These are phyloP conservation scores for Rhytidhysteron rufulum DNA, from an alignment of 2,329 filamentous ascomycete species.

Conservation along the genomic window DNA sequence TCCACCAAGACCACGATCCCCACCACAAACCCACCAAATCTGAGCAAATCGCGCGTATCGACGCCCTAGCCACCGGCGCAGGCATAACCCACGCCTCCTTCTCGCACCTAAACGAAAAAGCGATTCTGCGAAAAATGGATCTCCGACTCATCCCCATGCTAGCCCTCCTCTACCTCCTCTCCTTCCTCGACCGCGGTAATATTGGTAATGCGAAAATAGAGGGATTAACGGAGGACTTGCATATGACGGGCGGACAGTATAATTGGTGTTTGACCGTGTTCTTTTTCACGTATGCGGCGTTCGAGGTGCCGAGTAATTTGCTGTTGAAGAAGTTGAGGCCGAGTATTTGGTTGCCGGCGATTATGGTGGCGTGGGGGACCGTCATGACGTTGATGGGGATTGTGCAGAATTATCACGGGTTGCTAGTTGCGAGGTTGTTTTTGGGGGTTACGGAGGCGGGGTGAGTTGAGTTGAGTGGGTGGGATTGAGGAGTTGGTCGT, in stretches of 20 bases:
- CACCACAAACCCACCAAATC: constrained; percentile 7
- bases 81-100: constrained; percentile 26
- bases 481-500: no score
- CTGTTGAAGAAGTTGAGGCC: constrained; percentile 58
- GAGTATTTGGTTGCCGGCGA: constrained; percentile 33
- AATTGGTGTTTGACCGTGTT: constrained; percentile 63
- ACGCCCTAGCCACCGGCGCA: constrained; percentile 21
- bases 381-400: constrained; percentile 50
- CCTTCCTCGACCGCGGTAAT: constrained; percentile 31
- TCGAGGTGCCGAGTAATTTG: constrained; percentile 57
- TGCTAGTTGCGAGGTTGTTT: constrained; percentile 45
- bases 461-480: constrained; percentile 6
- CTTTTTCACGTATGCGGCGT: constrained; percentile 51
- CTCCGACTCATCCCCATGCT: constrained; percentile 37
- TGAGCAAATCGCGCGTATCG: constrained; percentile 19
- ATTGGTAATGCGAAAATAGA: constrained; percentile 37
- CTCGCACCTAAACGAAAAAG: constrained; percentile 37
- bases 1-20: not conserved
- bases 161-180: constrained; percentile 35
- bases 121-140: constrained; percentile 40
- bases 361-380: constrained; percentile 51
- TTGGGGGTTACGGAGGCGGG: constrained; percentile 38
- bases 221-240: constrained; percentile 22
- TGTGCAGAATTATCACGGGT: constrained; percentile 42
- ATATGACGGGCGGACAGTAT: constrained; percentile 54